phyloP scores from a whole-genome alignment of 257 asterid species.

The Fraxinus excelsior region DNA sequence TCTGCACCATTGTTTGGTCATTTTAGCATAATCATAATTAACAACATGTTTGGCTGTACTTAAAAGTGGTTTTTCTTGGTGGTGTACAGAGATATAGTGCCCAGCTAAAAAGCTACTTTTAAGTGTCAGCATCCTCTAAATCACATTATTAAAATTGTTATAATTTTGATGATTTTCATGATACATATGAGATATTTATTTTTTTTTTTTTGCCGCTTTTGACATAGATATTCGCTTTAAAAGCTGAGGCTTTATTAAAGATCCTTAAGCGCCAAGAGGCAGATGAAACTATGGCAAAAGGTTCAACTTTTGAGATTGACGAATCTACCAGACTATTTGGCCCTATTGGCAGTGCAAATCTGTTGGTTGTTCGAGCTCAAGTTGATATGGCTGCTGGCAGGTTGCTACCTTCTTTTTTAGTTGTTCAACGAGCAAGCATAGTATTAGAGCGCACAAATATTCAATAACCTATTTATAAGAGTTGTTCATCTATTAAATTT shows the following conservation, averaged over 20 bases:
- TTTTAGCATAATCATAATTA: neutral
- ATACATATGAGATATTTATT: neutral
- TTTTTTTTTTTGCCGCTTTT: neutral
- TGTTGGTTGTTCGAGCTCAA: conserved; percentile 60
- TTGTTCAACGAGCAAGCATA: neutral
- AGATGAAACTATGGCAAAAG: conserved; percentile 49
- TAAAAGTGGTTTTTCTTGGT: neutral
- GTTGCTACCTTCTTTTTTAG: conserved; percentile 30
- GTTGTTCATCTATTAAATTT: no score
- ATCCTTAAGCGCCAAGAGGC: conserved; percentile 73
- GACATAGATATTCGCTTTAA: conserved; percentile 64
- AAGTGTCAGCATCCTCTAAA: neutral
- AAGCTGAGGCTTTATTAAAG: conserved; percentile 73
- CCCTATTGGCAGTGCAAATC: conserved; percentile 56
- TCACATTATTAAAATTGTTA: neutral
- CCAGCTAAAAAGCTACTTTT: neutral
- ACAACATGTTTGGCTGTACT: neutral
- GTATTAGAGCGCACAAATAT: neutral
- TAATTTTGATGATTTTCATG: neutral
- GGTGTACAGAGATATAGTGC: neutral
- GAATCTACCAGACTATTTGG: conserved; percentile 68
- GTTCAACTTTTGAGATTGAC: conserved; percentile 58
- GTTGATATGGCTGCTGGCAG: conserved; percentile 69
- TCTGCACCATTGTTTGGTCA: conserved; percentile 71
- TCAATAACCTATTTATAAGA: no score